Conservation (phyloP, 495 filamentous ascomycete genomes). For the Penicillium goetzii region DNA sequence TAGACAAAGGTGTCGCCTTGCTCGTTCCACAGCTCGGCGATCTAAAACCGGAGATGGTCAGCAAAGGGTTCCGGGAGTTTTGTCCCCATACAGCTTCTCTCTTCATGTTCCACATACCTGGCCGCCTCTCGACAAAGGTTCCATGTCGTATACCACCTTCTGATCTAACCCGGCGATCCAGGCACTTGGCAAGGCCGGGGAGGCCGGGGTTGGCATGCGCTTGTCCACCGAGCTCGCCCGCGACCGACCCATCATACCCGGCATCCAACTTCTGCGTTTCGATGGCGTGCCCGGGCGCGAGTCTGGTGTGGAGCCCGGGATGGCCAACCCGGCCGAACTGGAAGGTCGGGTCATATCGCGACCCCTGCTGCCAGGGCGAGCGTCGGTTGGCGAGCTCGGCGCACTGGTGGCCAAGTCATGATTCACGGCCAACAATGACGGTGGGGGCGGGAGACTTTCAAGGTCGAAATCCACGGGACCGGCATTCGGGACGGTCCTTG, state of each 20-base stretch:
- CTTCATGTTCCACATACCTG: slow-evolving; percentile 48
- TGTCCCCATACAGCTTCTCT: background rate
- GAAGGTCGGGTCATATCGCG: slow-evolving; percentile 44
- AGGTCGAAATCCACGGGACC: slow-evolving; percentile 38
- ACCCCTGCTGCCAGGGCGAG: slow-evolving; percentile 46
- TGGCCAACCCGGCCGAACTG: slow-evolving; percentile 43
- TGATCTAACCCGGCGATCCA: slow-evolving; percentile 65
- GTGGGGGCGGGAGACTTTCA: slow-evolving; percentile 46
- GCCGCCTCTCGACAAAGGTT: slow-evolving; percentile 59
- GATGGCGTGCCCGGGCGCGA: slow-evolving; percentile 47
- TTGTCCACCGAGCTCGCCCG: slow-evolving; percentile 44
- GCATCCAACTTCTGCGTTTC: slow-evolving; percentile 60
- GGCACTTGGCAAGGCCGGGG: slow-evolving; percentile 44
- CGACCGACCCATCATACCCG: slow-evolving; percentile 53
- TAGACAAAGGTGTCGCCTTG: slow-evolving; percentile 82
- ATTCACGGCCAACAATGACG: slow-evolving; percentile 48
- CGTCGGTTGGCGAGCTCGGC: slow-evolving; percentile 37
- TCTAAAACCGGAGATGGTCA: slow-evolving; percentile 43
- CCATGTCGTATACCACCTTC: slow-evolving; percentile 64
- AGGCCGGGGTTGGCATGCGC: slow-evolving; percentile 18
- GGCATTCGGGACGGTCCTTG: slow-evolving; percentile 33
- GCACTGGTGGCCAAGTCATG: slow-evolving; percentile 45
- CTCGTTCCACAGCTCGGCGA: slow-evolving; percentile 89
- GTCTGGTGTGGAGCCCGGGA: slow-evolving; percentile 42
- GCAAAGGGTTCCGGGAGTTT: background rate